Base-by-base conservation (phyloP, 1,139 yeast species). In the Lodderomyces parapsilosis region DNA sequence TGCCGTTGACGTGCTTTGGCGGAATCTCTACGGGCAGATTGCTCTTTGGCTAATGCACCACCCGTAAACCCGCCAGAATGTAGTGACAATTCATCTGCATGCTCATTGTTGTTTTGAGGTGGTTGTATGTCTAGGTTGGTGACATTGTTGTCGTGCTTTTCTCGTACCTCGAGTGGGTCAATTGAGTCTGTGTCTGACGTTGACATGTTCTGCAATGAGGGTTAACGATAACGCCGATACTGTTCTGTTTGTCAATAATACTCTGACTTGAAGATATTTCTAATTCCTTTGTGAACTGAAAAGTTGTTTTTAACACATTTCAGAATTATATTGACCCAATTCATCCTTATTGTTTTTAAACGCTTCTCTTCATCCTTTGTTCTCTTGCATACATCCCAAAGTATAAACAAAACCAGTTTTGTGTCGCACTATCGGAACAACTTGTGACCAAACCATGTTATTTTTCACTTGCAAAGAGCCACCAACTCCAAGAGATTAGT, bases 131-230 rank as follows among this genome's bases (percentile, higher is more conserved):
- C 17, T 17, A 28, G 17, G 13, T 28, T 14, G 15, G 31, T 13
- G 5, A 17, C 10, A 28, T 17, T 28, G 17, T 28, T 14, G 31
- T n/a, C 10, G 15, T n/a, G 22, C 6, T 10, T 35, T 8, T 14
- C 19, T 10, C 31, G 36, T 9, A 35, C 25, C 13, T 24, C 33
- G 14, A 33, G 19, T 33, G 42, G 38, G 13, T 39, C 42, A 13
- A 33, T 9, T 6, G 42, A 39, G 9, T 39, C 38, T 9, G 27
- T n/a, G 8, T 27, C 17, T 10, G 32, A 27, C 15, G 33, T 30
- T n/a, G 33, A 30, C 33, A 30, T 30, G 13, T 25, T 5, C 11
- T 4, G n/a, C 8, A 25, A 11, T 4, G 17, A 13, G 32, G 32
- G n/a, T 7, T 14, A n/a, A n/a, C n/a, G n/a, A 11, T 10, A 25